Evolutionary conservation across 768 basidiomycete genomes (phyloP).

Genomic region (Tricholoma flavovirens): DNA sequence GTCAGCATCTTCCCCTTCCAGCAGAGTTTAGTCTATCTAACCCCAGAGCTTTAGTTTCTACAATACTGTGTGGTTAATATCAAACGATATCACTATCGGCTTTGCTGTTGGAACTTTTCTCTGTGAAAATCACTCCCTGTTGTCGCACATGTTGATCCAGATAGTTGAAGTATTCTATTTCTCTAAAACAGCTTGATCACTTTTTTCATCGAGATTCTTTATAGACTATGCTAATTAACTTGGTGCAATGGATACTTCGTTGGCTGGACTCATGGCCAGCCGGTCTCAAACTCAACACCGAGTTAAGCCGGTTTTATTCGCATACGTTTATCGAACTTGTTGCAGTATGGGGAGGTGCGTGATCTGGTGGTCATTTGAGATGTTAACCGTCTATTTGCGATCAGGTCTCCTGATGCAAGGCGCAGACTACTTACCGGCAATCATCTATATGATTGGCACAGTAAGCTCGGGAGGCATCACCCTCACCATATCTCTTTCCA

Average conservation of each 20-base stretch:
- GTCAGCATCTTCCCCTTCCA: conserved; percentile 33
- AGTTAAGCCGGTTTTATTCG: conserved; percentile 84
- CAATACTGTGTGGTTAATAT: conserved; percentile 84
- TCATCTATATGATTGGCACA: conserved; percentile 32
- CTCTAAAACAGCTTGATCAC: not conserved
- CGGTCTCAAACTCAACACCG: conserved; percentile 92
- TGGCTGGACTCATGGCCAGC: conserved; percentile 98
- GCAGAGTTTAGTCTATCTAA: not conserved
- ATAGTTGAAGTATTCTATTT: conserved; percentile 34
- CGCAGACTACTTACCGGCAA: conserved; percentile 22
- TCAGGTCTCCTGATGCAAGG: conserved; percentile 21
- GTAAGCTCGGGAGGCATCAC: conserved; percentile 50
- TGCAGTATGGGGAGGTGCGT: conserved; percentile 68
- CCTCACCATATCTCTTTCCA: conserved; percentile 55
- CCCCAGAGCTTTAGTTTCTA: conserved; percentile 55
- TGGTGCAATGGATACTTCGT: conserved; percentile 46
- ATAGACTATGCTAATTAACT: conserved; percentile 38
- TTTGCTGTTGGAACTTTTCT: conserved; percentile 66
- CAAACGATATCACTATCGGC: conserved; percentile 89
- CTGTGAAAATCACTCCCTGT: conserved; percentile 49
- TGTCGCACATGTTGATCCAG: conserved; percentile 35
- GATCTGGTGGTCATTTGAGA: not conserved
- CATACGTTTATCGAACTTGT: conserved; percentile 62
- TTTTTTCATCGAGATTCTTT: not conserved
- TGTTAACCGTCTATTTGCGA: not conserved